phyloP scores from a whole-genome alignment of 2,329 filamentous ascomycete genomes.

The Phyllosticta citrichinensis region DNA sequence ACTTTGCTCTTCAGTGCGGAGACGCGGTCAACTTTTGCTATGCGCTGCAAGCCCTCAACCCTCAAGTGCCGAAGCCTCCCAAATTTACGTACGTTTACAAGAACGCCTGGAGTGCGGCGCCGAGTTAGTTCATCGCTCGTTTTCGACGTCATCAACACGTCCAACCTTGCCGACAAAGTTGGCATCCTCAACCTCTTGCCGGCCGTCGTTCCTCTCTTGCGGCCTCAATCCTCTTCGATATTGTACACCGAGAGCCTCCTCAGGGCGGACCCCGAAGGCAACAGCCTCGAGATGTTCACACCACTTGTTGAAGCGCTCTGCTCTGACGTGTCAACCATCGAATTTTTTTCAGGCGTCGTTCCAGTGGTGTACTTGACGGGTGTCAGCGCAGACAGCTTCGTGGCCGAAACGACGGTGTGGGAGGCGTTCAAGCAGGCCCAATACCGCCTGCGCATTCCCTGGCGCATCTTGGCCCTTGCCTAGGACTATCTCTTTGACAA shows the following conservation, averaged over 20 bases:
- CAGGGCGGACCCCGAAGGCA: slow-evolving; percentile 17
- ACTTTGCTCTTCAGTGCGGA: slow-evolving; percentile 37
- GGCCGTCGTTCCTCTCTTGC: slow-evolving; percentile 40
- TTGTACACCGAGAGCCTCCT: slow-evolving; percentile 41
- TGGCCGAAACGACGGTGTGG: not conserved
- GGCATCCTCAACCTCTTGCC: slow-evolving; percentile 39
- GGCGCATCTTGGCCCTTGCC: not conserved
- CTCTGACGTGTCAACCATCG: slow-evolving; percentile 25
- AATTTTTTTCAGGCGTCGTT: slow-evolving; percentile 34
- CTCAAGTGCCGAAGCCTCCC: slow-evolving; percentile 19
- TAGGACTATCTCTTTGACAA: not conserved
- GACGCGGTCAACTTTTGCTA: slow-evolving; percentile 45
- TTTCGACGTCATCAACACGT: slow-evolving; percentile 51
- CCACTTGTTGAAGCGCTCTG: slow-evolving; percentile 33
- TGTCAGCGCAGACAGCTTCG: not conserved
- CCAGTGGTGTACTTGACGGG: not conserved
- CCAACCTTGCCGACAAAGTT: slow-evolving; percentile 34
- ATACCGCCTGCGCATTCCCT: slow-evolving; percentile 2
- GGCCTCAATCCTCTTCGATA: slow-evolving; percentile 33
- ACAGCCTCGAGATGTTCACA: slow-evolving; percentile 12
- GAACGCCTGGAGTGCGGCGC: slow-evolving; percentile 34
- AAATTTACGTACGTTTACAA: slow-evolving; percentile 35
- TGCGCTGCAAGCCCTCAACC: slow-evolving; percentile 35
- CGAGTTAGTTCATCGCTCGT: slow-evolving; percentile 30
- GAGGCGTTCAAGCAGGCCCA: not conserved